Conservation (phyloP, 345 rosid species). For the Gossypium rotundifolium region DNA sequence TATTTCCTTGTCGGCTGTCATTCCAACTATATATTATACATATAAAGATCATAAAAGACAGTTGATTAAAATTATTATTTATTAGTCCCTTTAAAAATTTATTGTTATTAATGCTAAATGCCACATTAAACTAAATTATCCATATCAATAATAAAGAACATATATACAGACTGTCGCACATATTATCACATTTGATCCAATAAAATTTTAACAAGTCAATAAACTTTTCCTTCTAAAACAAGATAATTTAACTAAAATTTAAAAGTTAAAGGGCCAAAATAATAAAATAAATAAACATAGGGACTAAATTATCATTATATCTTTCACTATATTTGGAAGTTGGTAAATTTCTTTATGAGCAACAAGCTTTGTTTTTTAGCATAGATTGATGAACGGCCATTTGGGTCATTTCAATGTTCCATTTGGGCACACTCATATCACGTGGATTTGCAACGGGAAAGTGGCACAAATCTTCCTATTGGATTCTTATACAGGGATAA, state of each 20-base stretch:
- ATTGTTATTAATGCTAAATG: background rate
- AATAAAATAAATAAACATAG: too few relatives aligned
- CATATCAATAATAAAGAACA: too few relatives aligned
- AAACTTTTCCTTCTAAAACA: too few relatives aligned
- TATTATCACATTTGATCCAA: too few relatives aligned
- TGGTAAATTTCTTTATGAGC: background rate
- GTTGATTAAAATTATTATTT: too few relatives aligned
- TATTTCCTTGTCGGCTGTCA: background rate
- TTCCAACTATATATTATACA: background rate
- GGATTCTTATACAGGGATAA: too few relatives aligned
- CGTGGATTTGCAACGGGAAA: background rate
- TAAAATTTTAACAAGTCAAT: too few relatives aligned
- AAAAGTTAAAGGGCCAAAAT: too few relatives aligned
- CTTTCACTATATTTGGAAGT: background rate
- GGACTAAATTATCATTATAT: too few relatives aligned
- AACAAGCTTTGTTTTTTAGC: background rate
- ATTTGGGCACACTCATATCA: background rate
- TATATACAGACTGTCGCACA: rapidly evolving
- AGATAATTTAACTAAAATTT: too few relatives aligned
- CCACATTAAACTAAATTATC: rapidly evolving
- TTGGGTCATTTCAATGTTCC: background rate
- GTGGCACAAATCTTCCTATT: background rate
- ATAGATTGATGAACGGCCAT: too few relatives aligned
- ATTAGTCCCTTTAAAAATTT: too few relatives aligned
- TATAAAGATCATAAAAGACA: background rate